Evolutionary conservation across 805 yeast genomes (phyloP).

Genomic region (Wickerhamiella domercqiae): DNA sequence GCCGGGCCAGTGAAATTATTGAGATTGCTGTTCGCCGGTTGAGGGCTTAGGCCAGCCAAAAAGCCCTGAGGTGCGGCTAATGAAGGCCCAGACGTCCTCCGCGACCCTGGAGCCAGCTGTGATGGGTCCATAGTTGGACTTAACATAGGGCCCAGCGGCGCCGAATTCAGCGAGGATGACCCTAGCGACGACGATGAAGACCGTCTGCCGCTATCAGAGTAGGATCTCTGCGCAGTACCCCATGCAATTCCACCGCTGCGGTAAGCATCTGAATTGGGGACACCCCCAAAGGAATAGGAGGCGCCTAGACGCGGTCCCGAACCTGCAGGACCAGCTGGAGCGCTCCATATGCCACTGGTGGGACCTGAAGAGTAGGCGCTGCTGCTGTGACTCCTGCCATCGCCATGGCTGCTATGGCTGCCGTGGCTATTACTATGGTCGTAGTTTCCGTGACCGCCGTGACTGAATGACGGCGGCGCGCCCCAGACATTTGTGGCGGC

Average conservation of each 20-base stretch:
- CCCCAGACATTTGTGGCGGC: no score
- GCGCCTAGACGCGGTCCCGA: neutral
- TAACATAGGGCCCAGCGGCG: no score
- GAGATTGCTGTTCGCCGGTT: neutral
- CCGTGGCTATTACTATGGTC: no score
- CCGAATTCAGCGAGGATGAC: neutral
- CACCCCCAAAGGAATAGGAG: conserved; percentile 1
- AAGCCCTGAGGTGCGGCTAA: neutral
- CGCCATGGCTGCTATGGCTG: neutral
- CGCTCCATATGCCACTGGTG: neutral
- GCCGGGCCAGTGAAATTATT: conserved; percentile 15
- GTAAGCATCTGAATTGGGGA: conserved; percentile 14
- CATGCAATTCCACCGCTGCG: conserved; percentile 18
- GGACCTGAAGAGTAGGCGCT: neutral
- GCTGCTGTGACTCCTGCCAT: neutral
- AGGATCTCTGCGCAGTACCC: conserved; percentile 15
- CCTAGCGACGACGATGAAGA: neutral
- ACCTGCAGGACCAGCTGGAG: neutral
- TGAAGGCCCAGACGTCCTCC: conserved; percentile 3
- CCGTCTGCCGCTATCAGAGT: conserved; percentile 1
- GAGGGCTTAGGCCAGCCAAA: neutral
- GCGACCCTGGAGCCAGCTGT: conserved; percentile 12
- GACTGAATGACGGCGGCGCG: no score
- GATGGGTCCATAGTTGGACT: conserved; percentile 7
- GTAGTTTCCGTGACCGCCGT: no score